Percentiles rank a stretch among this genome's conserved stretches.
These are phyloP conservation scores for Zoysia japonica DNA, from an alignment of 176 grass and related monocot species.

Conservation along the genomic window DNA sequence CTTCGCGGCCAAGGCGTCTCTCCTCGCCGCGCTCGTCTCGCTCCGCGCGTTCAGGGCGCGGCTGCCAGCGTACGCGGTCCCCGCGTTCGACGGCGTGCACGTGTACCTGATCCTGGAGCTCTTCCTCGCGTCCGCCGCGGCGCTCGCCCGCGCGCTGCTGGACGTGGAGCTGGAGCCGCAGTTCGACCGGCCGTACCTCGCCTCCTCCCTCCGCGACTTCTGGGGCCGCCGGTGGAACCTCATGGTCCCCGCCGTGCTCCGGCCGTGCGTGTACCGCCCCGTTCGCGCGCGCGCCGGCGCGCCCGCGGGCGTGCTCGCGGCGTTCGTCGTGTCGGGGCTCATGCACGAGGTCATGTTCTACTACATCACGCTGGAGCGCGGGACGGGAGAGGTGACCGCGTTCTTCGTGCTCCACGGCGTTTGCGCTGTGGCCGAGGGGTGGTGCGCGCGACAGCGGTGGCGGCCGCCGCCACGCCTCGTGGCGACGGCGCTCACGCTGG, in stretches of 20 bases:
- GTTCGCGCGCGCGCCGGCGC: constrained; percentile 49
- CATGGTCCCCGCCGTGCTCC: constrained; percentile 69
- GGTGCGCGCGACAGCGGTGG: constrained; percentile 16
- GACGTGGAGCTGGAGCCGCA: constrained; percentile 62
- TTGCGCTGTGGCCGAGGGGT: constrained; percentile 49
- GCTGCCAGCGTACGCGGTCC: constrained; percentile 38
- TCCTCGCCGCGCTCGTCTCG: constrained; percentile 50
- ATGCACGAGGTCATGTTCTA: constrained; percentile 87
- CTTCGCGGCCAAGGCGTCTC: constrained; percentile 48
- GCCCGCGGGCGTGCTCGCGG: constrained; percentile 46
- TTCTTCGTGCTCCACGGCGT: constrained; percentile 64
- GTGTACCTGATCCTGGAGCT: constrained; percentile 65
- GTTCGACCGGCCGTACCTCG: constrained; percentile 64
- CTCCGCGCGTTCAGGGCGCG: constrained; percentile 19
- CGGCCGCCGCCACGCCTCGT: constrained; percentile 35
- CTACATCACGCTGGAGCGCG: constrained; percentile 51
- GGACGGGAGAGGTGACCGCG: constrained; percentile 53
- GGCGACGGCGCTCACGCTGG: constrained; percentile 57
- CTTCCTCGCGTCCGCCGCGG: constrained; percentile 49
- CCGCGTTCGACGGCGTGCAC: constrained; percentile 53
- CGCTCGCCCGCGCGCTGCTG: constrained; percentile 42
- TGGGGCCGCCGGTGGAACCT: constrained; percentile 78
- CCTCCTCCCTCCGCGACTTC: constrained; percentile 59
- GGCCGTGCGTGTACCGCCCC: constrained; percentile 62
- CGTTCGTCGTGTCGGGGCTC: constrained; percentile 62